Base-by-base conservation (phyloP, 2,329 filamentous ascomycete species). In the Cryphonectria radicalis region DNA sequence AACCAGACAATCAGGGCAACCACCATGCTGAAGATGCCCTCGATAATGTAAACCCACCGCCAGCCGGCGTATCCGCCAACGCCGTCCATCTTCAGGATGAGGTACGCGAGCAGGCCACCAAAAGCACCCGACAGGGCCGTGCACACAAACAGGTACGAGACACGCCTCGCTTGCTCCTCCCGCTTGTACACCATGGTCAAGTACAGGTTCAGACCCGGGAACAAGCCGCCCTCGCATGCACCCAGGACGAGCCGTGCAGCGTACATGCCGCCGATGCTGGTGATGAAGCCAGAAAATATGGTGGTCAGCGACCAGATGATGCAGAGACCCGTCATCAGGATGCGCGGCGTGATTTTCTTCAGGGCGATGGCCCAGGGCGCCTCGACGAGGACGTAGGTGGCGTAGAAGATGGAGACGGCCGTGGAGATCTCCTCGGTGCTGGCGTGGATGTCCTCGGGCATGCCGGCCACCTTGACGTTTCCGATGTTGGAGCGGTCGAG, bases 101-200 rank as follows among this genome's bases (percentile, higher is more conserved):
- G 91, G 73, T 91, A 94, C 0, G 92, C 92, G 22, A 95, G 82
- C 19, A 95, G 81, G 0, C 93, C 93, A 7, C 92, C 92, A 35
- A 89, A 87, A 0, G 91, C 92, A 2, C 92, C 92, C 0, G 92
- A 91, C 4, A 93, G 83, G 1, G 92, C 92, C 1, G 92, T 88
- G 60, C 86, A 88, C 66, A 92, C 89, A 77, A 94, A 93, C 0
- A 94, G 84, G 75, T 93, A 93, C 1, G 90, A 91, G 3, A 93
- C 90, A 2, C 92, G 88, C 59, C 93, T 81, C 5, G 91, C 92
- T 1, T 94, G 86, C 79, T 94, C 92, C 40, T 86, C 85, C 77
- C 91, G 92, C 63, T 89, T 92, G 81, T 94, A 94, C 83, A 93
- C 94, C 74, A 93, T 87, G 0, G 92, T 93, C 25, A 94, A 84